Evolutionary conservation across 1,284 basidiomycete genomes (phyloP).

Genomic region (Puccinia horiana): DNA sequence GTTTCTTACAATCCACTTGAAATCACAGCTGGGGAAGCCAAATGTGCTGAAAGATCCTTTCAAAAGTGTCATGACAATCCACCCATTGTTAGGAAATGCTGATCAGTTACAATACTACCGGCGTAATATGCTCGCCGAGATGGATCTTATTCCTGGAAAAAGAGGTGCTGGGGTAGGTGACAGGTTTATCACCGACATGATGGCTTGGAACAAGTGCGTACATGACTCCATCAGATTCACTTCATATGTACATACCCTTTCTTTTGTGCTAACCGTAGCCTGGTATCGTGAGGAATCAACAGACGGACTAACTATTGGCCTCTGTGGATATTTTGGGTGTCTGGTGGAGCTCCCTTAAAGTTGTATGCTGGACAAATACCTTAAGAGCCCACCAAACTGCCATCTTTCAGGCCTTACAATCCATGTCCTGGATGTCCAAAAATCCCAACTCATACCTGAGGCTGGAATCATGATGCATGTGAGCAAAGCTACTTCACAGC

Average conservation of each 20-base stretch:
- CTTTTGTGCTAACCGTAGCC: neutral
- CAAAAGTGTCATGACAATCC: neutral
- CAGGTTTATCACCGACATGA: constrained; percentile 5
- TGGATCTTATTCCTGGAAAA: neutral
- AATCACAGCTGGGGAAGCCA: neutral
- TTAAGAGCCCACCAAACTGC: too few species aligned
- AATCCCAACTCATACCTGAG: too few species aligned
- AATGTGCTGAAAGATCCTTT: neutral
- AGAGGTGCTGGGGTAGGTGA: neutral
- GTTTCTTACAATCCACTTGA: too few species aligned
- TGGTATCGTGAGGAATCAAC: neutral
- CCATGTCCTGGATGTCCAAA: too few species aligned
- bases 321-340: too few species aligned
- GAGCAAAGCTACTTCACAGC: too few species aligned
- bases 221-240: too few species aligned
- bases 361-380: too few species aligned
- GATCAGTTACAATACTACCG: neutral
- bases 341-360: too few species aligned
- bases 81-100: neutral
- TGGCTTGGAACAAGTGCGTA: neutral
- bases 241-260: neutral
- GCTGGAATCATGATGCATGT: too few species aligned
- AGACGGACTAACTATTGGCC: too few species aligned
- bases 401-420: too few species aligned
- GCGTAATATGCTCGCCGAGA: neutral